A percentile compares a stretch with the other conserved stretches of the same genome.
Evolutionary conservation across 1,284 basidiomycete species (phyloP).

Genomic region (Leccinum pseudoinsigne): DNA sequence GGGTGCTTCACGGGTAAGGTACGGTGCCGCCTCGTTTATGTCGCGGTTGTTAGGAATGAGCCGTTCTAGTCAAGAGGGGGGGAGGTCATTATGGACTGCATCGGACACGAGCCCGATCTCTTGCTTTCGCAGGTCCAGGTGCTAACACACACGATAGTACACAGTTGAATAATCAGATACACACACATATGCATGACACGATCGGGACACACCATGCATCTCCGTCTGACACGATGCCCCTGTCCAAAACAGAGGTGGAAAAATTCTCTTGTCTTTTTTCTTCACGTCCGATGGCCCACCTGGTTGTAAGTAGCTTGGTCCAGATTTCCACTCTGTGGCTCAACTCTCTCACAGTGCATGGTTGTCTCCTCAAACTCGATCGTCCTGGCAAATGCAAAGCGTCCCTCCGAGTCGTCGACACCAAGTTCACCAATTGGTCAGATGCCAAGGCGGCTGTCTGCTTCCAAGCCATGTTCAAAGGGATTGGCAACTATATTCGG

Average conservation of each 20-base stretch:
- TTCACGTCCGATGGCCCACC: constrained; percentile 43
- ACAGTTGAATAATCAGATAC: too few relatives aligned
- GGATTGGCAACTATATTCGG: constrained; percentile 54
- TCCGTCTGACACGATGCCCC: too few relatives aligned
- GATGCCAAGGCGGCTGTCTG: constrained; percentile 67
- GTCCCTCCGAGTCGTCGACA: constrained; percentile 50
- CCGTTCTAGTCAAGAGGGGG: too few relatives aligned
- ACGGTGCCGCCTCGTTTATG: too few relatives aligned
- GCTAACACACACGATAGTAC: too few relatives aligned
- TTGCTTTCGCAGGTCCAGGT: too few relatives aligned
- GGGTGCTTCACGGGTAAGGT: too few relatives aligned
- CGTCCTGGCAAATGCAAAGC: constrained; percentile 50
- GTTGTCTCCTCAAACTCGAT: constrained; percentile 57
- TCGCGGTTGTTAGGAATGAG: too few relatives aligned
- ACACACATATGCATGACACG: too few relatives aligned
- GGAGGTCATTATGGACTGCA: too few relatives aligned
- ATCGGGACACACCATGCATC: too few relatives aligned
- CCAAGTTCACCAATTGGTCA: constrained; percentile 52
- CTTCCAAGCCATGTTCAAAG: constrained; percentile 59
- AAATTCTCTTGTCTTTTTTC: constrained; percentile 44
- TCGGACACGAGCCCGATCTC: too few relatives aligned
- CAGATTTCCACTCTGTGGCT: constrained; percentile 2
- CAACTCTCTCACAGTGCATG: constrained; percentile 46
- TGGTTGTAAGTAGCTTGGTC: constrained; percentile 40
- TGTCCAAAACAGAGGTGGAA: constrained; percentile 49